These are phyloP conservation scores for Ampelomyces quisqualis DNA, from an alignment of 2,329 filamentous ascomycete species.

Conservation along the genomic window DNA sequence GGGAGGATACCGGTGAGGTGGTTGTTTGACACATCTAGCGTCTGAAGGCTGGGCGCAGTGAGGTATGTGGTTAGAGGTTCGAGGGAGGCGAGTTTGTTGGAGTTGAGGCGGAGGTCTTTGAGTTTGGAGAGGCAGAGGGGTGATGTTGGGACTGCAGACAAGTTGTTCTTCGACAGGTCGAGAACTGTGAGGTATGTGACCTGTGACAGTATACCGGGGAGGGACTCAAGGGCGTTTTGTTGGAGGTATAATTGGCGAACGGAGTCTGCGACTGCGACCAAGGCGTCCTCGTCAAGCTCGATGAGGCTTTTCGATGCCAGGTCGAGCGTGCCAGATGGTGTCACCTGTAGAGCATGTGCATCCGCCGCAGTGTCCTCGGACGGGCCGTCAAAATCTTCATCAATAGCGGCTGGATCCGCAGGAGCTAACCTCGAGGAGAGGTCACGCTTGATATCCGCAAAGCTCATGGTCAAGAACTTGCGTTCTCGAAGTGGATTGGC, in stretches of 20 bases:
- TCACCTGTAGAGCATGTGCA: constrained; percentile 33
- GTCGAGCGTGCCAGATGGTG: constrained; percentile 45
- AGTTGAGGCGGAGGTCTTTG: constrained; percentile 72
- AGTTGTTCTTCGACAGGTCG: constrained; percentile 75
- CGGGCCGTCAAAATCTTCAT: constrained; percentile 8
- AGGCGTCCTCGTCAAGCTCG: constrained; percentile 40
- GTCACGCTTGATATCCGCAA: constrained; percentile 76
- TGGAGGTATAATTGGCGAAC: constrained; percentile 67
- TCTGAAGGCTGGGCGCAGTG: constrained; percentile 71
- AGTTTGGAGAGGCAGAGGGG: constrained; percentile 70
- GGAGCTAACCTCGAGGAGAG: constrained; percentile 64
- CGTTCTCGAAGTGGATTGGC: constrained; percentile 91
- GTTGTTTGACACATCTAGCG: constrained; percentile 80
- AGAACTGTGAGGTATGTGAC: constrained; percentile 69
- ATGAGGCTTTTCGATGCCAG: constrained; percentile 45
- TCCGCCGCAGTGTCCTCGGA: constrained; percentile 4
- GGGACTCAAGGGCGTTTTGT: constrained; percentile 69
- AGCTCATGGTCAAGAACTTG: constrained; percentile 77
- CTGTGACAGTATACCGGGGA: constrained; percentile 71
- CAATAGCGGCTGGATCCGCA: neutral
- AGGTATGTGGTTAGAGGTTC: constrained; percentile 66
- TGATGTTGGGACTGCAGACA: constrained; percentile 47
- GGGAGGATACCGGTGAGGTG: constrained; percentile 70
- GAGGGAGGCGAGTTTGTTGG: constrained; percentile 69
- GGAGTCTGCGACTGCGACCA: constrained; percentile 50